These are phyloP conservation scores for Aspergillus niger DNA, from an alignment of 2,329 filamentous ascomycete genomes.

Conservation along the genomic window DNA sequence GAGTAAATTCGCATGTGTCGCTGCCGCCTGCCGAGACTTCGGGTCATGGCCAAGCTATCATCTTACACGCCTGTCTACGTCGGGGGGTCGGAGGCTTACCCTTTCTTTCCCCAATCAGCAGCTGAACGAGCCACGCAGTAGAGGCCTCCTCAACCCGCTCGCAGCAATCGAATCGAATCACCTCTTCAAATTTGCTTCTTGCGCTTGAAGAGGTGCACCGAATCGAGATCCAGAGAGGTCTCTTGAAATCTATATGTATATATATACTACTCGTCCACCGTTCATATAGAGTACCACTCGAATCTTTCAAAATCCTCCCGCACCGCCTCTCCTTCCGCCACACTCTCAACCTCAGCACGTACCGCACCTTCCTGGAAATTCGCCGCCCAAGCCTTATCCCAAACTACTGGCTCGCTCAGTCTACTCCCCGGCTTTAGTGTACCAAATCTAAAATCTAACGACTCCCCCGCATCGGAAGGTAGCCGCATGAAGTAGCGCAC, in stretches of 20 bases:
- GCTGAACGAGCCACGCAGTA: too few species aligned
- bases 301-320: slow-evolving; percentile 17
- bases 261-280: background rate
- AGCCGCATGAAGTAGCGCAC: slow-evolving; percentile 84
- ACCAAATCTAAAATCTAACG: slow-evolving; percentile 36
- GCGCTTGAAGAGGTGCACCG: too few species aligned
- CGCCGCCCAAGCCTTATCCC: slow-evolving; percentile 34
- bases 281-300: slow-evolving; percentile 23
- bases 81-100: too few species aligned
- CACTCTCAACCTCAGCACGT: background rate
- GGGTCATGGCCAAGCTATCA: too few species aligned
- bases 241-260: background rate
- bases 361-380: slow-evolving; percentile 14
- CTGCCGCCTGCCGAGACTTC: too few species aligned
- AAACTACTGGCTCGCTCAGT: slow-evolving; percentile 27
- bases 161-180: too few species aligned
- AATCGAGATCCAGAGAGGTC: too few species aligned
- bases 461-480: slow-evolving; percentile 49
- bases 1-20: too few species aligned
- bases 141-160: too few species aligned
- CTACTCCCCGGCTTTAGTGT: slow-evolving; percentile 23
- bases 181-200: too few species aligned
- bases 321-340: slow-evolving; percentile 1
- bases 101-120: too few species aligned
- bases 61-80: too few species aligned